phyloP scores from a whole-genome alignment of 768 basidiomycete species.

The Coprinopsis cinerea region DNA sequence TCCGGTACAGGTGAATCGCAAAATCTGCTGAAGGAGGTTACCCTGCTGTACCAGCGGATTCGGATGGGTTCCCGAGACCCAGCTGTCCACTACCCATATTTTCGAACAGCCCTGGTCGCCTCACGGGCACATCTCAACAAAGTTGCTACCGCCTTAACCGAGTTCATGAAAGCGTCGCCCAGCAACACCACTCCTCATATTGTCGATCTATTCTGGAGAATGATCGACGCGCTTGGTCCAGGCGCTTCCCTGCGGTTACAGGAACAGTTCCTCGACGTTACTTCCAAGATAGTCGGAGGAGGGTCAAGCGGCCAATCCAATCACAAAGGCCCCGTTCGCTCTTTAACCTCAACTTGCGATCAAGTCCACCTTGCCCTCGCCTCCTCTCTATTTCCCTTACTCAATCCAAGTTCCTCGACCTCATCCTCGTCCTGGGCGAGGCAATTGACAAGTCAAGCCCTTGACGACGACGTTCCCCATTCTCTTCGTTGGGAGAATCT shows the following conservation, averaged over 20 bases:
- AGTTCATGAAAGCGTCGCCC: slow-evolving; percentile 9
- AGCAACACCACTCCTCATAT: background rate
- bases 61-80: background rate
- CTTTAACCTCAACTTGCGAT: too few species aligned
- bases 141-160: background rate
- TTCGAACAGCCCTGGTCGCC: slow-evolving; percentile 23
- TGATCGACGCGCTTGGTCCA: slow-evolving; percentile 25
- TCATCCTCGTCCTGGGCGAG: background rate
- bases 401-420: background rate
- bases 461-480: slow-evolving; percentile 20
- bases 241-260: slow-evolving; percentile 23
- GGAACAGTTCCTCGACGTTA: slow-evolving; percentile 27
- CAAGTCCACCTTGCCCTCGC: too few species aligned
- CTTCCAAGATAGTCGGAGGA: too few species aligned
- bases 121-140: background rate
- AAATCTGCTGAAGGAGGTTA: background rate
- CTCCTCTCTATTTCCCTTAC: too few species aligned
- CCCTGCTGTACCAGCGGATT: background rate
- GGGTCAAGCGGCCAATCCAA: too few species aligned
- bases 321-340: too few species aligned
- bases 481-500: slow-evolving; percentile 40
- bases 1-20: background rate
- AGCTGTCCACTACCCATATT: slow-evolving; percentile 41
- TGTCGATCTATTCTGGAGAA: slow-evolving; percentile 32
- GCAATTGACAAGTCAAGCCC: background rate